These are phyloP conservation scores for Colletotrichum tamarilloi DNA, from an alignment of 2,329 filamentous ascomycete species.

Conservation along the genomic window DNA sequence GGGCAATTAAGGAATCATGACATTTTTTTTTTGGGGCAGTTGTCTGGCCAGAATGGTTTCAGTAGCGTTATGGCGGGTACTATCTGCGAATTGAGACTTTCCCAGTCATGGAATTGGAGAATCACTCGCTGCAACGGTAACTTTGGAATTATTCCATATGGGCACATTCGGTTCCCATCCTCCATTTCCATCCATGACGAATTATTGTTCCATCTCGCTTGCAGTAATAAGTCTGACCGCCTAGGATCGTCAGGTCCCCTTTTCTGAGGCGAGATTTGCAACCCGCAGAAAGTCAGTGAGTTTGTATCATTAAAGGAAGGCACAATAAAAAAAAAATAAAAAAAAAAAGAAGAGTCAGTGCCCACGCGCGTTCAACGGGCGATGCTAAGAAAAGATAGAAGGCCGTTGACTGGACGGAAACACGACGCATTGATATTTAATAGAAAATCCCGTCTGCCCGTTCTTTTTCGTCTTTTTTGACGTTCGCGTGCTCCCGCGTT, in stretches of 20 bases:
- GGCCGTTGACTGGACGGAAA: background rate
- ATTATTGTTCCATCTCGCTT: background rate
- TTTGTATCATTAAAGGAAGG: no score
- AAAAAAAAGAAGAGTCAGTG: background rate
- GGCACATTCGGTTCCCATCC: no score
- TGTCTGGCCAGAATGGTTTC: background rate
- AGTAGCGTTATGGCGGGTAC: background rate
- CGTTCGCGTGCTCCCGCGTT: slow-evolving; percentile 11
- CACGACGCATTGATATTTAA: background rate
- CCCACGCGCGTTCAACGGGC: background rate
- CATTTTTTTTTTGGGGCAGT: background rate
- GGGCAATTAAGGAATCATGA: no score
- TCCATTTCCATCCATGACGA: background rate
- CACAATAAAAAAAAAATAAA: background rate
- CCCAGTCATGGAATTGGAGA: background rate
- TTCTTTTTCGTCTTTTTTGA: background rate
- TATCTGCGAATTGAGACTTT: background rate
- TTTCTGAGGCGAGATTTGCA: slow-evolving; percentile 11
- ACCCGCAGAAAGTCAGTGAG: background rate
- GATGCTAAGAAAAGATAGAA: background rate
- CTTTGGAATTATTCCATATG: background rate
- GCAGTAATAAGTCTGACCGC: background rate
- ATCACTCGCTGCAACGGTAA: background rate
- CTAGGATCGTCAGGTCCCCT: background rate
- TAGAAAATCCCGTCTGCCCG: background rate